Conservation (phyloP, 305 asterid species). For the Lippia alba region DNA sequence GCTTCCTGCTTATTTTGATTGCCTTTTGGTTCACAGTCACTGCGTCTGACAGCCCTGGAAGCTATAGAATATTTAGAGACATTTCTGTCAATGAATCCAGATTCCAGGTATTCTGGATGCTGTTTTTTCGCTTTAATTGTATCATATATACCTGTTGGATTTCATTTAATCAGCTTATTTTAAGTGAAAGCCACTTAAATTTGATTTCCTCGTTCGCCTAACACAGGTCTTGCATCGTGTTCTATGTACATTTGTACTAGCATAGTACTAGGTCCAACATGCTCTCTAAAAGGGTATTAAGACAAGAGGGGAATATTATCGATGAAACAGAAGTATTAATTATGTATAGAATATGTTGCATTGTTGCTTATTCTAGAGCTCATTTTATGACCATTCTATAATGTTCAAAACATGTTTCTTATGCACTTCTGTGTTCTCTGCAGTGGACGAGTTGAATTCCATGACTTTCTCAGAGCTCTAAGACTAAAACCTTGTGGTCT, state of each 20-base stretch:
- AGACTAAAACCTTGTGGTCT: constrained; percentile 75
- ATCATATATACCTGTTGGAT: constrained; percentile 8
- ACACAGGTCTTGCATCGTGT: background rate
- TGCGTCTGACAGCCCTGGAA: constrained; percentile 65
- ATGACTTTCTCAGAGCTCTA: constrained; percentile 68
- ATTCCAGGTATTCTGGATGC: constrained; percentile 55
- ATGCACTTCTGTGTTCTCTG: constrained; percentile 33
- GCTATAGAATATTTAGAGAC: constrained; percentile 75
- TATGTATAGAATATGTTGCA: constrained; percentile 3
- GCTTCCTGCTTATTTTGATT: background rate
- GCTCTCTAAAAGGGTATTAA: background rate
- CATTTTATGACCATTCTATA: constrained; percentile 18
- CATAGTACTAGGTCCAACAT: constrained; percentile 4
- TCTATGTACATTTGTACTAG: background rate
- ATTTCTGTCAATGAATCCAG: constrained; percentile 86
- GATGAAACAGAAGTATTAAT: background rate
- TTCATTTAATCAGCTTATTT: constrained; percentile 2
- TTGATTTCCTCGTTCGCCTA: background rate
- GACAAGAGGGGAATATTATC: background rate
- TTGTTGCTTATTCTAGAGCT: constrained; percentile 5
- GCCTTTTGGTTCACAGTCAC: constrained; percentile 53
- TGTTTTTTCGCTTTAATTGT: constrained; percentile 13
- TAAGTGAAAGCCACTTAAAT: background rate
- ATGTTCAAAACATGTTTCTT: constrained; percentile 35
- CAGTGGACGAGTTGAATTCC: constrained; percentile 82